These are phyloP conservation scores for Aspergillus ochraceoroseus DNA, from an alignment of 2,329 filamentous ascomycete genomes.

Conservation along the genomic window DNA sequence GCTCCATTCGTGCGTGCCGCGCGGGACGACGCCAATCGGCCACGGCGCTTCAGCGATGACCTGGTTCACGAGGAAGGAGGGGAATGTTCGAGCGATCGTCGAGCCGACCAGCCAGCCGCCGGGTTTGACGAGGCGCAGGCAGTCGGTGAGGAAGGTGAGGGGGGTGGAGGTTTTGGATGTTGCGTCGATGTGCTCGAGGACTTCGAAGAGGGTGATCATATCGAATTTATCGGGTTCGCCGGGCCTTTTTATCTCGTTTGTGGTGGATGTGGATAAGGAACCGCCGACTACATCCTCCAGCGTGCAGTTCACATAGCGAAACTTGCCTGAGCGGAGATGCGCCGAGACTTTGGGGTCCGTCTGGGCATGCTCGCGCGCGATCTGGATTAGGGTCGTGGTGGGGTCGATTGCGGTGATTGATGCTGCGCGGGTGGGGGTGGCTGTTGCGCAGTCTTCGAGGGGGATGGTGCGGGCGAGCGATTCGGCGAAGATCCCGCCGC, in stretches of 20 bases:
- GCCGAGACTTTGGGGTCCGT: conserved; percentile 63
- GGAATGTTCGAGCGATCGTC: conserved; percentile 86
- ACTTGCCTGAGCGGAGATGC: conserved; percentile 48
- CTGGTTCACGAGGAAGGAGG: conserved; percentile 88
- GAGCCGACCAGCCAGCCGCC: conserved; percentile 91
- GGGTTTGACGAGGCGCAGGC: conserved; percentile 64
- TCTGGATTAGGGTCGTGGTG: conserved; percentile 43
- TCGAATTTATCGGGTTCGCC: conserved; percentile 56
- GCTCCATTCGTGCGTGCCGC: conserved; percentile 90
- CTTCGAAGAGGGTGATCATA: conserved; percentile 84
- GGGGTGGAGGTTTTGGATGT: conserved; percentile 72
- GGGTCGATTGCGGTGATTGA: conserved; percentile 47
- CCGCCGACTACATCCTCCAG: conserved; percentile 57
- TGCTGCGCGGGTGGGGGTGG: conserved; percentile 36
- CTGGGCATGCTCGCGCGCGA: conserved; percentile 71
- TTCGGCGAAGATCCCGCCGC: conserved; percentile 94
- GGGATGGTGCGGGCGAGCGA: conserved; percentile 45
- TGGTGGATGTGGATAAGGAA: background rate
- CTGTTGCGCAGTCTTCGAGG: conserved; percentile 6
- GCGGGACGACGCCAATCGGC: conserved; percentile 69
- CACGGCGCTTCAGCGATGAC: conserved; percentile 79
- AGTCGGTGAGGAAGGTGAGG: conserved; percentile 56
- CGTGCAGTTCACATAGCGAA: conserved; percentile 69
- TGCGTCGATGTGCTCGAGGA: conserved; percentile 83
- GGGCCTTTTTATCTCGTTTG: conserved; percentile 31